A percentile compares a stretch with the other conserved stretches of the same genome.
phyloP scores from a whole-genome alignment of 78 protist species.

The Dictyostelium brefeldianum region DNA sequence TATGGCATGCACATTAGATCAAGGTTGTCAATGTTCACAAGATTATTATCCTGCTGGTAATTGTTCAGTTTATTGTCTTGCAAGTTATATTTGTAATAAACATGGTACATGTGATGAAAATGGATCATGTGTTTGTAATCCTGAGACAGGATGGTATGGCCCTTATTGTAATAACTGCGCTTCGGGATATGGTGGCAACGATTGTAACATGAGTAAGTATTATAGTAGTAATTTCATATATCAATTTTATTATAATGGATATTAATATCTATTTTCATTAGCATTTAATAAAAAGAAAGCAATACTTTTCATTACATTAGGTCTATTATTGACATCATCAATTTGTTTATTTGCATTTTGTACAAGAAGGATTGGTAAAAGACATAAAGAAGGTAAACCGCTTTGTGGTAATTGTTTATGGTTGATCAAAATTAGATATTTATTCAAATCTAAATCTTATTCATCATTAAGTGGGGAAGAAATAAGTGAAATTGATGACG shows the following conservation, averaged over 20 bases:
- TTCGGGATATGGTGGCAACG: constrained; percentile 28
- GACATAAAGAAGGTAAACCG: background rate
- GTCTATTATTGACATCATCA: constrained; percentile 3
- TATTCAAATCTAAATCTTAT: background rate
- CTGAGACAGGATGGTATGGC: constrained; percentile 28
- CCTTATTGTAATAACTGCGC: constrained; percentile 3
- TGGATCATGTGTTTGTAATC: constrained; percentile 40
- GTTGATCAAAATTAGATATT: background rate
- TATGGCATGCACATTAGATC: constrained; percentile 2
- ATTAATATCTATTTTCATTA: background rate
- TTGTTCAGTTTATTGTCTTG: background rate
- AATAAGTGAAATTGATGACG: background rate
- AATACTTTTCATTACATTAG: background rate
- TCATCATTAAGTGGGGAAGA: background rate
- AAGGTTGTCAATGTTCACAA: constrained; percentile 15
- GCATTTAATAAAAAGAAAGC: constrained; percentile 2
- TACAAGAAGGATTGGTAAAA: constrained; percentile 18
- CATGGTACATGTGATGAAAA: constrained; percentile 35
- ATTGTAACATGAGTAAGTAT: constrained; percentile 31
- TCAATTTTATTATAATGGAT: background rate
- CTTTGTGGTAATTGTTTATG: background rate
- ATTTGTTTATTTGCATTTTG: constrained; percentile 50
- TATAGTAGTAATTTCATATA: background rate
- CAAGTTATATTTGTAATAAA: background rate
- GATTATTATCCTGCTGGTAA: constrained; percentile 22